A percentile compares a stretch with the other conserved stretches of the same genome.
These are phyloP conservation scores for Raphanus sativus DNA, from an alignment of 345 rosid genomes.

Conservation along the genomic window DNA sequence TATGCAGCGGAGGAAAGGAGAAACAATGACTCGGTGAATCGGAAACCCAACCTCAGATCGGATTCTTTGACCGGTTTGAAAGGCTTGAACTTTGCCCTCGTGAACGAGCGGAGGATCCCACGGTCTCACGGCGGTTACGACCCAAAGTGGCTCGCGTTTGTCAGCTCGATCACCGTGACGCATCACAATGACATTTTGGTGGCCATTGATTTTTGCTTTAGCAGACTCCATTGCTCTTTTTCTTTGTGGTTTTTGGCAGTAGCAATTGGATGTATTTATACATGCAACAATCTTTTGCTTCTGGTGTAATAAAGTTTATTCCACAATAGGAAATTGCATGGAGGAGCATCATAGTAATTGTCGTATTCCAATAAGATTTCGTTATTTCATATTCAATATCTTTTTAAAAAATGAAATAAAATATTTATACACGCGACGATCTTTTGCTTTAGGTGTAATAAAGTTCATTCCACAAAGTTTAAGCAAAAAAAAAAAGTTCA, in stretches of 20 bases:
- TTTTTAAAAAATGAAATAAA: no score
- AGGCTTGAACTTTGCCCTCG: conserved; percentile 52
- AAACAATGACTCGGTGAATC: conserved; percentile 76
- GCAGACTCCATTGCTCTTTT: conserved; percentile 29
- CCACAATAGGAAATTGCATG: conserved; percentile 22
- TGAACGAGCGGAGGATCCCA: conserved; percentile 78
- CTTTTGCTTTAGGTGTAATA: neutral
- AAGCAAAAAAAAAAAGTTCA: no score
- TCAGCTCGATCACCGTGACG: conserved; percentile 90
- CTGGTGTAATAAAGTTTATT: neutral
- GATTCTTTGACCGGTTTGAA: conserved; percentile 49
- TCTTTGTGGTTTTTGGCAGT: neutral
- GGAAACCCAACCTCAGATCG: conserved; percentile 44
- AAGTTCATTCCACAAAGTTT: neutral
- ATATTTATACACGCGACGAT: neutral
- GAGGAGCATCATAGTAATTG: neutral
- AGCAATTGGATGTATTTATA: neutral
- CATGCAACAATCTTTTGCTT: neutral
- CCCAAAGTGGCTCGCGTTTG: conserved; percentile 52
- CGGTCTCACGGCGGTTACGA: conserved; percentile 49
- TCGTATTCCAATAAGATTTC: no score
- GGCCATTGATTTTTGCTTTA: conserved; percentile 3
- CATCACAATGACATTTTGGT: conserved; percentile 75
- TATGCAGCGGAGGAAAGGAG: conserved; percentile 84
- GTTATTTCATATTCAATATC: no score